A percentile compares a stretch with the other conserved stretches of the same genome.
phyloP scores from a whole-genome alignment of 73 alveolate species.

The Stentor roeselii region DNA sequence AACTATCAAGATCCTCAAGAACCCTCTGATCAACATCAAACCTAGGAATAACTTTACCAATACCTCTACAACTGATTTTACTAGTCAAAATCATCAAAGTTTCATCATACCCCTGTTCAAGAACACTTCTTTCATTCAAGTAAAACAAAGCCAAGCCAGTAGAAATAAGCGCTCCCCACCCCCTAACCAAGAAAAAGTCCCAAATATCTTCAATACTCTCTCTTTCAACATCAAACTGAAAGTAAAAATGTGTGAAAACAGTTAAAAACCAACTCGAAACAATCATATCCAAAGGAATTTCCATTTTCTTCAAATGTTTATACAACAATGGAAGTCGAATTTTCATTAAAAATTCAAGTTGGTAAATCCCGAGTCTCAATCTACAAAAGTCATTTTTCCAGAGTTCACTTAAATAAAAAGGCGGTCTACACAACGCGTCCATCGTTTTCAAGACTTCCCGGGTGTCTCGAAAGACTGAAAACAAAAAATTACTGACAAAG shows the following conservation, averaged over 20 bases:
- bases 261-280: background rate
- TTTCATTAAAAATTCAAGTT: constrained; percentile 20
- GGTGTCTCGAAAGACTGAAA: background rate
- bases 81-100: background rate
- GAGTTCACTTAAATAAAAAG: constrained; percentile 4
- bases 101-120: background rate
- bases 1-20: constrained; percentile 7
- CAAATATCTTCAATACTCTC: background rate
- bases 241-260: background rate
- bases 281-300: background rate
- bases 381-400: constrained; percentile 13
- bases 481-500: constrained; percentile 4
- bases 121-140: background rate
- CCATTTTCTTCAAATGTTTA: background rate
- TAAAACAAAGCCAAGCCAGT: background rate
- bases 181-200: background rate
- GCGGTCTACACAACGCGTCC: background rate
- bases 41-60: background rate
- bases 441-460: background rate
- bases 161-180: constrained; percentile 19
- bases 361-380: constrained; percentile 14
- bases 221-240: background rate
- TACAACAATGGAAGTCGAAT: background rate
- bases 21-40: constrained; percentile 9
- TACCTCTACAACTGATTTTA: background rate